Conservation (phyloP, 2,329 filamentous ascomycete genomes). For the Elsinoe fawcettii region DNA sequence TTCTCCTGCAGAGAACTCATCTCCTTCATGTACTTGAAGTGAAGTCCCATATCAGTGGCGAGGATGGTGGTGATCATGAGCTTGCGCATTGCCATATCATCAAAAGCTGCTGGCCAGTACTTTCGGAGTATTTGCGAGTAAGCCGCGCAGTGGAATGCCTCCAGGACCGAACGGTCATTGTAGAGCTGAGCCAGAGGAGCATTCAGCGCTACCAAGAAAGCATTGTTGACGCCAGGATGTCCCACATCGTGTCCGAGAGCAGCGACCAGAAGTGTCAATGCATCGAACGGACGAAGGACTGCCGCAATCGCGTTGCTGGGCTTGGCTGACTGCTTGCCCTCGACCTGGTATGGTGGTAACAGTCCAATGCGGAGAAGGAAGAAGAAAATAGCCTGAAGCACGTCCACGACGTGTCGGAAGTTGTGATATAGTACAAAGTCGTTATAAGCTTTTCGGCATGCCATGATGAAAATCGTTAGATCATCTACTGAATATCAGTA, state of each 20-base stretch:
- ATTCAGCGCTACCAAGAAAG: slow-evolving; percentile 85
- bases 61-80: slow-evolving; percentile 97
- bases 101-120: slow-evolving; percentile 80
- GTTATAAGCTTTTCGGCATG: slow-evolving; percentile 90
- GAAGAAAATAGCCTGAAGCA: slow-evolving; percentile 82
- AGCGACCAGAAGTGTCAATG: slow-evolving; percentile 79
- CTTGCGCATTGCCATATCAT: slow-evolving; percentile 70
- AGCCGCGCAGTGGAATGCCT: slow-evolving; percentile 95
- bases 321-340: slow-evolving; percentile 20
- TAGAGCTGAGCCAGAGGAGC: slow-evolving; percentile 90
- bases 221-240: slow-evolving; percentile 96
- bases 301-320: slow-evolving; percentile 55
- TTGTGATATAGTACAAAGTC: slow-evolving; percentile 96
- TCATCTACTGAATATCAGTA: slow-evolving; percentile 52
- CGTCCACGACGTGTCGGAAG: slow-evolving; percentile 93
- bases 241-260: slow-evolving; percentile 98
- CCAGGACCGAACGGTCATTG: slow-evolving; percentile 91
- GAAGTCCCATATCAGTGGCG: slow-evolving; percentile 93
- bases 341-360: slow-evolving; percentile 57
- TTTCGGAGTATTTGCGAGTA: slow-evolving; percentile 91
- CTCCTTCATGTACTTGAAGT: slow-evolving; percentile 94
- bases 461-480: slow-evolving; percentile 75
- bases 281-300: slow-evolving; percentile 78
- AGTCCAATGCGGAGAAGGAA: slow-evolving; percentile 75
- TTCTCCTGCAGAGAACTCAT: slow-evolving; percentile 74